Conservation (phyloP, 208 protist genomes). For the Leishmania arabica region DNA sequence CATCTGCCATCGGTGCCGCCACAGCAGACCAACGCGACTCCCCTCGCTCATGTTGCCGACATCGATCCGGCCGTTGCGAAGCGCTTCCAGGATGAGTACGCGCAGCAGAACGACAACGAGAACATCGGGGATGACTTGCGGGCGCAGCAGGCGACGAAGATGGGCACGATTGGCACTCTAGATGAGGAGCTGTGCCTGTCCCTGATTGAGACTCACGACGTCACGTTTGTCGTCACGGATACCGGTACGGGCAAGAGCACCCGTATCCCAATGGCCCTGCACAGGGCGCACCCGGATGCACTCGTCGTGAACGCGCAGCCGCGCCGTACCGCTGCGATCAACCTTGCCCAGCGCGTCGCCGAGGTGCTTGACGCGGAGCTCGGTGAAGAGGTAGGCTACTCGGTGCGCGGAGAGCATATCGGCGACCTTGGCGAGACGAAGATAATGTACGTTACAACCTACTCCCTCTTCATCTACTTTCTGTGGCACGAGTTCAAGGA, state of each 20-base stretch:
- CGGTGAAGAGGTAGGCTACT: constrained; percentile 76
- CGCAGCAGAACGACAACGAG: constrained; percentile 48
- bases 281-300: constrained; percentile 40
- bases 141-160: constrained; percentile 31
- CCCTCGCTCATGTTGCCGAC: constrained; percentile 3
- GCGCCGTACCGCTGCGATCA: constrained; percentile 80
- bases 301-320: constrained; percentile 78
- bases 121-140: constrained; percentile 36
- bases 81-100: constrained; percentile 65
- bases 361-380: constrained; percentile 44
- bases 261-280: constrained; percentile 75
- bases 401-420: constrained; percentile 74
- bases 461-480: constrained; percentile 86
- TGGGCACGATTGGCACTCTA: constrained; percentile 52
- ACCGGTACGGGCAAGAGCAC: constrained; percentile 92
- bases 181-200: constrained; percentile 52
- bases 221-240: constrained; percentile 87
- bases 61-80: constrained; percentile 34
- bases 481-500: constrained; percentile 56
- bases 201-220: constrained; percentile 76
- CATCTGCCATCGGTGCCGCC: not conserved
- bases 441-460: constrained; percentile 90
- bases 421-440: constrained; percentile 72
- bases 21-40: not conserved
- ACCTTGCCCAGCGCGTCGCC: constrained; percentile 73